phyloP scores from a whole-genome alignment of 169 alveolate genomes.

The Ichthyophthirius multifiliis region DNA sequence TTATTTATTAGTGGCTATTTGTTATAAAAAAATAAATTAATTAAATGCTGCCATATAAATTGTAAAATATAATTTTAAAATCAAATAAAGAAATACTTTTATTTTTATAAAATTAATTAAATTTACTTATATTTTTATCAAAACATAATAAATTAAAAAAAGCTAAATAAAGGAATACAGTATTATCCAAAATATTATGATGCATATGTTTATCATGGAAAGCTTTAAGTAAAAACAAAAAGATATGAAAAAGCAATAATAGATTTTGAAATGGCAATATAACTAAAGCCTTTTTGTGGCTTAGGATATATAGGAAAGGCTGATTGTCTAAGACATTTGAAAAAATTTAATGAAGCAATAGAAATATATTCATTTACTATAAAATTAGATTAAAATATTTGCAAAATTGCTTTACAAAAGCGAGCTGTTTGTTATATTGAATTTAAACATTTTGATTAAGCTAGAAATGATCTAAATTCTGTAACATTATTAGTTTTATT shows the following conservation, averaged over 20 bases:
- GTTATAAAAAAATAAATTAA: constrained; percentile 27
- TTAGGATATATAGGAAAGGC: constrained; percentile 40
- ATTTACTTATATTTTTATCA: background rate
- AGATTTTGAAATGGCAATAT: constrained; percentile 24
- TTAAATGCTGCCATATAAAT: constrained; percentile 15
- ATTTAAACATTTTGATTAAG: constrained; percentile 16
- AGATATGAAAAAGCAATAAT: constrained; percentile 23
- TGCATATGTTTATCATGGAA: constrained; percentile 39
- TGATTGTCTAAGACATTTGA: constrained; percentile 34
- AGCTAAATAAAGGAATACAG: constrained; percentile 28
- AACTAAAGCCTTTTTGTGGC: background rate
- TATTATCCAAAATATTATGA: constrained; percentile 39
- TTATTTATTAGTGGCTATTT: constrained; percentile 24
- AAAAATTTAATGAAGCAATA: constrained; percentile 21
- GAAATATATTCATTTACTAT: constrained; percentile 8
- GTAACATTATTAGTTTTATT: background rate
- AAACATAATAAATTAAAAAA: background rate
- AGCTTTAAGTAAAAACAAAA: constrained; percentile 17
- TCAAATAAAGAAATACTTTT: too few relatives aligned
- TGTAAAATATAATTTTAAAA: too few relatives aligned
- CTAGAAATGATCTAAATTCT: constrained; percentile 1
- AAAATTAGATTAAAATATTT: constrained; percentile 2
- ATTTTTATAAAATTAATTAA: too few relatives aligned
- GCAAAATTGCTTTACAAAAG: constrained; percentile 18
- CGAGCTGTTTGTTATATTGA: constrained; percentile 22